These are phyloP conservation scores for Nemania sp. DNA, from an alignment of 2,329 filamentous ascomycete species.

Conservation along the genomic window DNA sequence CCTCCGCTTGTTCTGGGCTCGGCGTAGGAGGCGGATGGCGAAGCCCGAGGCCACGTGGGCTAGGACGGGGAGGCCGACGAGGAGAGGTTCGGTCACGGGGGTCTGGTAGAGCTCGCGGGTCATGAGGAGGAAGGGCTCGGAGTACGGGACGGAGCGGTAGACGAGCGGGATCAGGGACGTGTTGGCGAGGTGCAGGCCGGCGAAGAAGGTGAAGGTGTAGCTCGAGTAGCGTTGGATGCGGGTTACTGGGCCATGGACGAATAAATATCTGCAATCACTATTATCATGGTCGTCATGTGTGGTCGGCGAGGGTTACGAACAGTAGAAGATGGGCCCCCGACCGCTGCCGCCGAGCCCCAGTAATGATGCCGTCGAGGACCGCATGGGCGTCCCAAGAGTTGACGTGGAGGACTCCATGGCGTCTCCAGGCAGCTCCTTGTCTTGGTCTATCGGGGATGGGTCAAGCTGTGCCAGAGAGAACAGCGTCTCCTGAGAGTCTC, in stretches of 20 bases:
- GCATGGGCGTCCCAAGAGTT: constrained; percentile 47
- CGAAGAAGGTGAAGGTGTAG: constrained; percentile 80
- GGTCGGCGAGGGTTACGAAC: constrained; percentile 52
- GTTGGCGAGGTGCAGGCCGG: constrained; percentile 76
- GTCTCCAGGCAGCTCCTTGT: constrained; percentile 52
- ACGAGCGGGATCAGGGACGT: constrained; percentile 79
- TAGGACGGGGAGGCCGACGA: constrained; percentile 75
- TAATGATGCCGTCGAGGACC: constrained; percentile 46
- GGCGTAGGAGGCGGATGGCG: constrained; percentile 74
- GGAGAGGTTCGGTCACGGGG: constrained; percentile 74
- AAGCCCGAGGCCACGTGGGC: constrained; percentile 80
- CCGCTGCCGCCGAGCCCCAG: constrained; percentile 64
- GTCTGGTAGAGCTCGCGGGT: constrained; percentile 93
- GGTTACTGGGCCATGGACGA: constrained; percentile 32
- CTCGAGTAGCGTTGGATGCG: constrained; percentile 87
- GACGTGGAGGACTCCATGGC: constrained; percentile 40
- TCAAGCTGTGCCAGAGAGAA: constrained; percentile 77
- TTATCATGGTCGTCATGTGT: too few species aligned
- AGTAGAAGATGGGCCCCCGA: constrained; percentile 76
- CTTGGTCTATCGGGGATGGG: constrained; percentile 74
- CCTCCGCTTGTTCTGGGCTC: constrained; percentile 69
- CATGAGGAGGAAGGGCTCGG: constrained; percentile 86
- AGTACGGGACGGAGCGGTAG: constrained; percentile 72
- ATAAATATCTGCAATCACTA: not conserved
- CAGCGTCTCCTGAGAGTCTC: constrained; percentile 58